These are phyloP conservation scores for Trametes maxima DNA, from an alignment of 768 basidiomycete genomes.

Conservation along the genomic window DNA sequence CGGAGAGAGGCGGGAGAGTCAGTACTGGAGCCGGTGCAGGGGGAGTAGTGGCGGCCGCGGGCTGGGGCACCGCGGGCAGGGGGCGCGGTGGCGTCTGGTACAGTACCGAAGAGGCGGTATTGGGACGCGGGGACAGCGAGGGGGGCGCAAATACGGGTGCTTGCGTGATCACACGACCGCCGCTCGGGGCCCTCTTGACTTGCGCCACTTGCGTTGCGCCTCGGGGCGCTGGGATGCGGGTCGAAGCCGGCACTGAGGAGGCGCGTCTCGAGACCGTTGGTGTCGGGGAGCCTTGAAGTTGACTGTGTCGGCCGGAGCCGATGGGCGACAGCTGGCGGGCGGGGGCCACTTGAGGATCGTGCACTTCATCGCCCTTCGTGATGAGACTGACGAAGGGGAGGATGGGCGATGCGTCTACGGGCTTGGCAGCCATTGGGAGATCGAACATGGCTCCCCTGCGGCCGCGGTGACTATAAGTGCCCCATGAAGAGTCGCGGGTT, in stretches of 20 bases:
- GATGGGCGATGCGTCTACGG: not conserved
- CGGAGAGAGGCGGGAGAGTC: too few species aligned
- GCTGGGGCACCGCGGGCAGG: not conserved
- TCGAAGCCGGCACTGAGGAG: not conserved
- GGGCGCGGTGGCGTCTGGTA: not conserved
- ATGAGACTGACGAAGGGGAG: not conserved
- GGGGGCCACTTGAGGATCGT: not conserved
- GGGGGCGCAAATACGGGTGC: not conserved
- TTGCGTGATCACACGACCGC: not conserved
- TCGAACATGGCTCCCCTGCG: not conserved
- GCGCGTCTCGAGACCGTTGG: not conserved
- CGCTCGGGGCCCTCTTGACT: not conserved
- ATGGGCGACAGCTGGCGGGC: slow-evolving; percentile 3
- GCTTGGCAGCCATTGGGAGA: not conserved
- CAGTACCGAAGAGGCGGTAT: not conserved
- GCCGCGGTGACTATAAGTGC: not conserved
- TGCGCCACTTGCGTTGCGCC: not conserved
- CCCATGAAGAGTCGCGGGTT: not conserved
- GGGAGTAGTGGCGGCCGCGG: not conserved
- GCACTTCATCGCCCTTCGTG: not conserved
- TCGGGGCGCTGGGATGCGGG: not conserved
- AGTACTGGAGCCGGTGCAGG: not conserved
- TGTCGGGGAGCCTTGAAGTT: not conserved
- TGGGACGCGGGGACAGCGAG: not conserved
- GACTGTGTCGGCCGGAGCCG: not conserved